Conservation (phyloP, 345 rosid species). For the Boechera divaricarpa region DNA sequence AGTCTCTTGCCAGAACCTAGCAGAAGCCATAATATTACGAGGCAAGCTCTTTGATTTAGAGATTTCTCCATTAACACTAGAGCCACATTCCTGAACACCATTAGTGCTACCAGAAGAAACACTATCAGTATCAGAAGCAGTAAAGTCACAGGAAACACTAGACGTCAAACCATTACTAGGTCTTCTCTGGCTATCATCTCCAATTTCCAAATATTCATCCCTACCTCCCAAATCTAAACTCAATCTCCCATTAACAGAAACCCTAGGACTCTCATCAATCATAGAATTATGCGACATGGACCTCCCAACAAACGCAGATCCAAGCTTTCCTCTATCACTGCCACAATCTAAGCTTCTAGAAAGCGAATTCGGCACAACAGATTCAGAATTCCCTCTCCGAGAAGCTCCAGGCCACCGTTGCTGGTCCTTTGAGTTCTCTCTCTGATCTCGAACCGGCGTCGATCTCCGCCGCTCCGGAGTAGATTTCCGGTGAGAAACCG, state of each 20-base stretch:
- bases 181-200: constrained; percentile 46
- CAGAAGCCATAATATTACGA: constrained; percentile 70
- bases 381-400: constrained; percentile 45
- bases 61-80: constrained; percentile 54
- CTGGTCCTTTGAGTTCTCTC: constrained; percentile 72
- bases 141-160: constrained; percentile 60
- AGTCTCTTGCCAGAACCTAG: constrained; percentile 99
- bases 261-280: constrained; percentile 60
- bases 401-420: constrained; percentile 75
- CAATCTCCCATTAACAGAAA: constrained; percentile 53
- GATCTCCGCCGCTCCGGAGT: constrained; percentile 81
- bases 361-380: constrained; percentile 53
- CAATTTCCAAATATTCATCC: constrained; percentile 45
- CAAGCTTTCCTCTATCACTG: constrained; percentile 63
- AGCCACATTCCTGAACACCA: constrained; percentile 60
- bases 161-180: constrained; percentile 54
- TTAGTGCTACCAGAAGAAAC: constrained; percentile 75
- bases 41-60: constrained; percentile 59
- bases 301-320: constrained; percentile 65
- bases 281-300: constrained; percentile 65
- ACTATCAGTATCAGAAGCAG: constrained; percentile 85
- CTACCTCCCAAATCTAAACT: constrained; percentile 59
- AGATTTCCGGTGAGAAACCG: constrained; percentile 59
- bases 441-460: constrained; percentile 54
- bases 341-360: constrained; percentile 75